Evolutionary conservation across 139 green algal species (phyloP), one percentile per base, ranked within the genome.

Genomic region (Klebsormidium nitens): DNA sequence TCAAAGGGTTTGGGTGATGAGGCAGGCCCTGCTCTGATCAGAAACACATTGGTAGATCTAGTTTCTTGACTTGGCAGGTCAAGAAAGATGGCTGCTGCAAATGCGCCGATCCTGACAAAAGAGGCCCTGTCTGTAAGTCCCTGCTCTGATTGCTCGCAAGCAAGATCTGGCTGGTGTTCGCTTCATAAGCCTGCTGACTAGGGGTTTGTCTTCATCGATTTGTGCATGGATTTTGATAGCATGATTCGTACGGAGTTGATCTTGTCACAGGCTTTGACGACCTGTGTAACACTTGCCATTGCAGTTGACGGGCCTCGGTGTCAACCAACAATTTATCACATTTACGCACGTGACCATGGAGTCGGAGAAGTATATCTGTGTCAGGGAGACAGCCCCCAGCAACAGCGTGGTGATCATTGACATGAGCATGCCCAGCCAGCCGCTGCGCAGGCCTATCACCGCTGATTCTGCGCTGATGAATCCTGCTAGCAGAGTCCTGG

Each of bases 281-380:
- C 17, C 66, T 62, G n/a, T 39, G 59, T 36, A 26, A 39, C 36
- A 28, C n/a, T 34, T 56, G n/a, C n/a, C n/a, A n/a, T 34, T 29
- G 84, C 88, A 97, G 93, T 84, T 98, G 42, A 78, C 89, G 28
- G 88, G 77, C 61, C 72, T 96, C 29, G 93, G 93, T 32, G 86
- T 99, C 40, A 85, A 90, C 39, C 80, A 88, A 56, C 84, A 93
- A 42, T 92, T 89, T 67, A 95, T 98, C 76, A 91, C 90, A 29
- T 99, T 99, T 87, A 96, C 90, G 63, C 93, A 96, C 83, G 87
- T 96, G 31, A 95, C 94, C 1, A 91, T 96, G 86, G 91, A 99
- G 86, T 90, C 77, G 5, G 92, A 97, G 26, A 97, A 96, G 82
- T 98, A 85, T 72, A 89, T 99, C 46, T 97, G 91, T 69, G 87